Conservation (phyloP, 305 asterid genomes). For the Rubia balearica region DNA sequence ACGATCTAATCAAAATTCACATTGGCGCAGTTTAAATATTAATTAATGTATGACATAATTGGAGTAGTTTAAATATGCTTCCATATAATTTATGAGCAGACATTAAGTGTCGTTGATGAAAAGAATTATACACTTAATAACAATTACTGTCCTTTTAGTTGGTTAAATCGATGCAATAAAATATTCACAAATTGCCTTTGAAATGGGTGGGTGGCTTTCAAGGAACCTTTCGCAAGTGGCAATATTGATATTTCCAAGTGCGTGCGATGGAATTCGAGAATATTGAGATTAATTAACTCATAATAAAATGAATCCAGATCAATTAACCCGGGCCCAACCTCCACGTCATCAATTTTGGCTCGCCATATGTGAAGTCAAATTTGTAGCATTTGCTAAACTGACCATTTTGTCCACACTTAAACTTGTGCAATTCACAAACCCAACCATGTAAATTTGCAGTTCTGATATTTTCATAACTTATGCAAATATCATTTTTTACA, state of each 20-base stretch:
- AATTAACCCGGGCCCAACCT: not conserved
- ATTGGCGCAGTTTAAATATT: no score
- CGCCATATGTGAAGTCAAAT: conserved; percentile 13
- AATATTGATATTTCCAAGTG: not conserved
- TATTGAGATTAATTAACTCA: not conserved
- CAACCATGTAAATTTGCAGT: not conserved
- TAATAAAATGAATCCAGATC: not conserved
- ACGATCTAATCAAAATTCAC: no score
- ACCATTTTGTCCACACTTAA: not conserved
- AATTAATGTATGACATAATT: no score
- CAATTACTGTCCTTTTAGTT: not conserved
- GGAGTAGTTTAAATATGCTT: no score
- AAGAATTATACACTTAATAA: not conserved
- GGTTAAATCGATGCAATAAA: not conserved
- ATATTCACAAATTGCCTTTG: not conserved
- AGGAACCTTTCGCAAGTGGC: not conserved
- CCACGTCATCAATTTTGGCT: conserved; percentile 7
- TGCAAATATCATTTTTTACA: no score
- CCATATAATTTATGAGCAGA: no score
- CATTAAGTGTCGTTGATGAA: no score
- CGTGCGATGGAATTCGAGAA: not conserved
- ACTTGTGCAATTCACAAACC: not conserved
- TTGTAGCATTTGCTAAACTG: not conserved
- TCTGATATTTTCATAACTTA: no score
- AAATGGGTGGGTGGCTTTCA: not conserved